phyloP scores from a whole-genome alignment of 352 stramenopile species.

The Phytophthora parvispora region DNA sequence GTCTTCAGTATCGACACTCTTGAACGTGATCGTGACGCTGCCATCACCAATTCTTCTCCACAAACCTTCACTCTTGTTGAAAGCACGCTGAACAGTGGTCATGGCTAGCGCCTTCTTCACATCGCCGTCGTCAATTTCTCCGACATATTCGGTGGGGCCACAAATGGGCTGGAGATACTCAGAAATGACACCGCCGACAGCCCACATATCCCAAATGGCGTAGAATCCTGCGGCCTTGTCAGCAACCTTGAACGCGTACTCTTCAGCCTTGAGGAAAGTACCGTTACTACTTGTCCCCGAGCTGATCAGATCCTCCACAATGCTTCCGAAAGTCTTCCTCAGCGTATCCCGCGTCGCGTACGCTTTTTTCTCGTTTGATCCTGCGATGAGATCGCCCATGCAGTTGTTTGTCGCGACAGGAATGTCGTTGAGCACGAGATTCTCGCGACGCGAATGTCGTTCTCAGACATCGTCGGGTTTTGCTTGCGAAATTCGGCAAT shows the following conservation, averaged over 20 bases:
- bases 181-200: slow-evolving; percentile 37
- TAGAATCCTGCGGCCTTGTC: slow-evolving; percentile 47
- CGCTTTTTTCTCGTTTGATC: slow-evolving; percentile 23
- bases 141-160: slow-evolving; percentile 44
- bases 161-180: slow-evolving; percentile 62
- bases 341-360: slow-evolving; percentile 44
- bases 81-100: slow-evolving; percentile 43
- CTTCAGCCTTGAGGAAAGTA: slow-evolving; percentile 25
- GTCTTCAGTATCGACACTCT: slow-evolving; percentile 34
- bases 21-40: slow-evolving; percentile 31
- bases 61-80: slow-evolving; percentile 33
- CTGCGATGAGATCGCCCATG: slow-evolving; percentile 31
- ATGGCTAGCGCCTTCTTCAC: slow-evolving; percentile 41
- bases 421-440: slow-evolving; percentile 57
- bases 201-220: slow-evolving; percentile 48
- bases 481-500: slow-evolving; percentile 18
- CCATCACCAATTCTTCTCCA: slow-evolving; percentile 33
- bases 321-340: slow-evolving; percentile 46
- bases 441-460: slow-evolving; percentile 24
- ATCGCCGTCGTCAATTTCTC: slow-evolving; percentile 45
- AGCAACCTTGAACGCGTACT: slow-evolving; percentile 45
- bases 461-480: slow-evolving; percentile 23
- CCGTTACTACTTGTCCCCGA: slow-evolving; percentile 37
- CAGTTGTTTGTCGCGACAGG: slow-evolving; percentile 45
- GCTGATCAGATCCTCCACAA: slow-evolving; percentile 49